Evolutionary conservation across 148 eudicot species (phyloP).

Genomic region (Pharnaceum exiguum): DNA sequence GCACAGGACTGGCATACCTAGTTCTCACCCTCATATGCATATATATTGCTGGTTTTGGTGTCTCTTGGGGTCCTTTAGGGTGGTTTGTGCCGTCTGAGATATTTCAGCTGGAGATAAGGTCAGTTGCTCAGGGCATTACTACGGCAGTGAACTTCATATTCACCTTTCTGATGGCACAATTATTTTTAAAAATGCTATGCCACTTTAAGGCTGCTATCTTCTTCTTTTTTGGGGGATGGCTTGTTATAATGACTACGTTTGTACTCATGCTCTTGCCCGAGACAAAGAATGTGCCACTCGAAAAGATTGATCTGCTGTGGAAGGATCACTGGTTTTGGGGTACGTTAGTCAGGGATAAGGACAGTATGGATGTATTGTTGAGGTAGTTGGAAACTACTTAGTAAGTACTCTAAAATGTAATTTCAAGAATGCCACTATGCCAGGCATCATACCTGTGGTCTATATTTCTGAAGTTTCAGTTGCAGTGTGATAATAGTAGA

Average conservation of each 20-base stretch:
- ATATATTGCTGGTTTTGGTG: constrained; percentile 29
- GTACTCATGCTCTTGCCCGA: constrained; percentile 31
- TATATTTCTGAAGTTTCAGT: too few species aligned
- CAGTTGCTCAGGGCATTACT: constrained; percentile 28
- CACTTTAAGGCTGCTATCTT: constrained; percentile 33
- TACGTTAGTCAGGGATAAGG: constrained; percentile 23
- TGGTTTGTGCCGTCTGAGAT: constrained; percentile 42
- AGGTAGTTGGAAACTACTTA: too few species aligned
- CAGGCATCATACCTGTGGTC: too few species aligned
- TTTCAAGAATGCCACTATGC: too few species aligned
- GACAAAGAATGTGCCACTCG: constrained; percentile 30
- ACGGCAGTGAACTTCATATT: constrained; percentile 33
- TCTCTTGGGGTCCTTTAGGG: constrained; percentile 42
- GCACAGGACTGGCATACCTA: constrained; percentile 4
- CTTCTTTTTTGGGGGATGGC: constrained; percentile 30
- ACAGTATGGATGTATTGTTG: too few species aligned
- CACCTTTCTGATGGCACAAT: constrained; percentile 35
- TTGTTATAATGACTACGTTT: constrained; percentile 22
- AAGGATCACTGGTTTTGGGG: constrained; percentile 38
- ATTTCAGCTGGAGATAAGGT: constrained; percentile 33
- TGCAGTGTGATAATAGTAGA: too few species aligned
- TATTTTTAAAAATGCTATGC: constrained; percentile 32
- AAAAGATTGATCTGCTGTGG: constrained; percentile 31
- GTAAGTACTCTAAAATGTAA: too few species aligned
- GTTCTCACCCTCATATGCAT: constrained; percentile 19